phyloP scores from a whole-genome alignment of 2,329 filamentous ascomycete genomes.

The Conoideocrella luteorostrata region DNA sequence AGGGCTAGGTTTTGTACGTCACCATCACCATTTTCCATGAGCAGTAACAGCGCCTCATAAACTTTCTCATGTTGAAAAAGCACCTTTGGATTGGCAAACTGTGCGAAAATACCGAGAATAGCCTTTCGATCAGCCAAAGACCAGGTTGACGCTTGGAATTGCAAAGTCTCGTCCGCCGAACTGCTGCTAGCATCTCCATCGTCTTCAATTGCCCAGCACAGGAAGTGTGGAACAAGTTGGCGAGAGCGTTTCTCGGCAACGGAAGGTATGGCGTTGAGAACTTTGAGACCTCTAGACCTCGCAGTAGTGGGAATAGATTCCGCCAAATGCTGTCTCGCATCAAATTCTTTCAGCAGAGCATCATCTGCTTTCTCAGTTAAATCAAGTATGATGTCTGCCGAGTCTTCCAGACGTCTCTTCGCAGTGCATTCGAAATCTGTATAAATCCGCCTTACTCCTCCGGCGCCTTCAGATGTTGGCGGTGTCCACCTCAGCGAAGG shows the following conservation, averaged over 20 bases:
- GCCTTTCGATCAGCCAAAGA: slow-evolving; percentile 75
- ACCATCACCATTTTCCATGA: slow-evolving; percentile 81
- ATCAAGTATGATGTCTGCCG: slow-evolving; percentile 45
- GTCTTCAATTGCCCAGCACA: slow-evolving; percentile 66
- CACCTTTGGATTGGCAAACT: slow-evolving; percentile 81
- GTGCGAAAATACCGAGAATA: slow-evolving; percentile 72
- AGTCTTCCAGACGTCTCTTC: slow-evolving; percentile 50
- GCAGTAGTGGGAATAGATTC: slow-evolving; percentile 48
- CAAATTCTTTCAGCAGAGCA: slow-evolving; percentile 57
- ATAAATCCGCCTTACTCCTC: slow-evolving; percentile 32
- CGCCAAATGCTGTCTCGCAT: slow-evolving; percentile 52
- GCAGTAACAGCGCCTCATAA: slow-evolving; percentile 63
- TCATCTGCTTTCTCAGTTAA: slow-evolving; percentile 48
- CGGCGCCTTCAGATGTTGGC: slow-evolving; percentile 26
- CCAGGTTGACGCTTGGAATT: slow-evolving; percentile 47
- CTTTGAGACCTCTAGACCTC: slow-evolving; percentile 71
- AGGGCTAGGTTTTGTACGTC: slow-evolving; percentile 83
- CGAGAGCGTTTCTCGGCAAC: slow-evolving; percentile 84
- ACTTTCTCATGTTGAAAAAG: slow-evolving; percentile 74
- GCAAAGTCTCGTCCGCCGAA: slow-evolving; percentile 28
- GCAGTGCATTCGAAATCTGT: slow-evolving; percentile 86
- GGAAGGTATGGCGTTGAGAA: slow-evolving; percentile 65
- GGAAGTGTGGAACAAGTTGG: slow-evolving; percentile 74
- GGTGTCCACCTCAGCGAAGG: slow-evolving; percentile 50
- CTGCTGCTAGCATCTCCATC: slow-evolving; percentile 31